Percentiles rank a stretch among this genome's conserved stretches.
Conservation (phyloP, 2,329 filamentous ascomycete genomes). For the Bimuria novae-zelandiae region DNA sequence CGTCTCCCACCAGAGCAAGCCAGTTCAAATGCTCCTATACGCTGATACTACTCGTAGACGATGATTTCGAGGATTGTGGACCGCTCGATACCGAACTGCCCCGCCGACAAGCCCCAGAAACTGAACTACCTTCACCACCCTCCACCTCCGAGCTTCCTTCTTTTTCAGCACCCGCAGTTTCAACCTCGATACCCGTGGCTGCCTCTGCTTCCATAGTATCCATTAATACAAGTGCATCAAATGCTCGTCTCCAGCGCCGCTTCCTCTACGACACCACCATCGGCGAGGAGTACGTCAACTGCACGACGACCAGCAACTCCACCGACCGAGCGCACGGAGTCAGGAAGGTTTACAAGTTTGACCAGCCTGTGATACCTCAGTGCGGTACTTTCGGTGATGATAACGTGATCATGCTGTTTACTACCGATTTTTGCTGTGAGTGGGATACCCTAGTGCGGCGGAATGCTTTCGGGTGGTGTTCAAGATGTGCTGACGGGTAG, state of each 20-base stretch:
- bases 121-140: neutral
- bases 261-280: constrained; percentile 14
- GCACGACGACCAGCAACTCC: constrained; percentile 1
- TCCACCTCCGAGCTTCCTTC: neutral
- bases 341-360: constrained; percentile 9
- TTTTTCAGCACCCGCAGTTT: neutral
- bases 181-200: neutral
- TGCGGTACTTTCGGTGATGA: constrained; percentile 8
- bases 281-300: constrained; percentile 17
- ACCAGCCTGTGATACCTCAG: constrained; percentile 5
- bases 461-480: no score
- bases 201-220: neutral
- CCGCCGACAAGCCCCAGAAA: neutral
- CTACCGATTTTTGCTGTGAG: constrained; percentile 12
- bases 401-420: constrained; percentile 8
- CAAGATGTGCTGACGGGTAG: neutral
- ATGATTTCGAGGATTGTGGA: constrained; percentile 12
- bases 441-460: neutral
- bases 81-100: neutral
- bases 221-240: neutral
- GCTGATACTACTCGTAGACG: no score
- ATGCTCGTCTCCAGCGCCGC: neutral
- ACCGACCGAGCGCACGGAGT: neutral
- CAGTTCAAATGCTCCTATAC: no score
- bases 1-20: no score